These are phyloP conservation scores for Pelomyxa schiedti DNA, from an alignment of 78 protist genomes.

Conservation along the genomic window DNA sequence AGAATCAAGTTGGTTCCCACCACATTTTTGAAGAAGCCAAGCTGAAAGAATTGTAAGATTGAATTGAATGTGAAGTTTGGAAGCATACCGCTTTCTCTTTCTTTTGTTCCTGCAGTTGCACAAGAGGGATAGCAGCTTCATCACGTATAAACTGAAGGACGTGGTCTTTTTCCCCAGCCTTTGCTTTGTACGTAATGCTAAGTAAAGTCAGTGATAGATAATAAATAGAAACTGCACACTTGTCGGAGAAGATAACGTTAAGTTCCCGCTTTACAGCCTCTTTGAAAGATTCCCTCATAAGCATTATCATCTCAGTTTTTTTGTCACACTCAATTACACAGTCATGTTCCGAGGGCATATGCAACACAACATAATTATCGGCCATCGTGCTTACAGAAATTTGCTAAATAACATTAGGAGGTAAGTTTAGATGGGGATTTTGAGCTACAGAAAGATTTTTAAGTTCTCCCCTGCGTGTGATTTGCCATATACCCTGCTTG, in stretches of 20 bases:
- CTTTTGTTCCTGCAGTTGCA: neutral
- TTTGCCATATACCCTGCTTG: constrained; percentile 14
- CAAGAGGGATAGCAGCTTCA: constrained; percentile 2
- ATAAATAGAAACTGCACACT: no score
- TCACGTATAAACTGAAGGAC: constrained; percentile 18
- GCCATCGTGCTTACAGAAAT: neutral
- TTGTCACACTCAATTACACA: constrained; percentile 50
- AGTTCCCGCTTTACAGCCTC: constrained; percentile 17
- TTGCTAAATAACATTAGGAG: neutral
- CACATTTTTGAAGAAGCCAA: no score
- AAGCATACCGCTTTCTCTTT: neutral
- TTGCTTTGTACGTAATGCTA: constrained; percentile 26
- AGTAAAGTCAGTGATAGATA: no score
- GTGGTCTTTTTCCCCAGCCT: constrained; percentile 30
- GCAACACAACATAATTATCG: constrained; percentile 46
- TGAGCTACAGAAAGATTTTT: neutral
- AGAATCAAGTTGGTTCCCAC: constrained; percentile 4
- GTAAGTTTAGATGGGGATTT: neutral
- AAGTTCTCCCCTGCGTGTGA: neutral
- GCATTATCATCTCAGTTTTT: constrained; percentile 45
- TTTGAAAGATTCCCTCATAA: constrained; percentile 29
- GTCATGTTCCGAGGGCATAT: constrained; percentile 41
- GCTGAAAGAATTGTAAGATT: no score
- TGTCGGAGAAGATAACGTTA: constrained; percentile 31
- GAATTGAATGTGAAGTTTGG: no score